A percentile compares a stretch with the other conserved stretches of the same genome.
phyloP scores from a whole-genome alignment of 176 grass and related monocot genomes.

The Chloris gayana region DNA sequence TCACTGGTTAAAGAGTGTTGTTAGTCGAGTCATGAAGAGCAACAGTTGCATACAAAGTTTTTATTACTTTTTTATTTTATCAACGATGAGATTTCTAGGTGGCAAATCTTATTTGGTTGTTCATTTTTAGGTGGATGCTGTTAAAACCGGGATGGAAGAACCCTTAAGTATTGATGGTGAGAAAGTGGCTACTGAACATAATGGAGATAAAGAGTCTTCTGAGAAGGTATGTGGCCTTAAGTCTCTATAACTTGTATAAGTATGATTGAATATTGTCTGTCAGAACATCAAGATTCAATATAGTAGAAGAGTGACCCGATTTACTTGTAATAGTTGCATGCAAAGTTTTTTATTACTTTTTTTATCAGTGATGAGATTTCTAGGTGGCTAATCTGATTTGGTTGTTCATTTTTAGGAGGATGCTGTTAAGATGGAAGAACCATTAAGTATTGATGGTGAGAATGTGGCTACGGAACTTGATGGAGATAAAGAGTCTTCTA shows the following conservation, averaged over 20 bases:
- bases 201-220: not conserved
- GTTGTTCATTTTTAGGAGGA: constrained; percentile 24
- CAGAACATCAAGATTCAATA: too few relatives aligned
- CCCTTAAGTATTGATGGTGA: not conserved
- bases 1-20: not conserved
- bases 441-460: not conserved
- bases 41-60: not conserved
- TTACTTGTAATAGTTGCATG: not conserved
- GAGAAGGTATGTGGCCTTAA: not conserved
- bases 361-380: not conserved
- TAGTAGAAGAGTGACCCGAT: too few relatives aligned
- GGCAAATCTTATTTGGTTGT: not conserved
- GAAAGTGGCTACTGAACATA: not conserved
- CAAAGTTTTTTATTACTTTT: too few relatives aligned
- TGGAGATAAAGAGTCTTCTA: not conserved
- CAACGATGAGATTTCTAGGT: constrained; percentile 4
- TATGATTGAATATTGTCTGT: too few relatives aligned
- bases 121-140: constrained; percentile 19
- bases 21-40: not conserved
- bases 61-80: not conserved
- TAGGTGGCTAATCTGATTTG: constrained; percentile 3
- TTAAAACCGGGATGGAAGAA: not conserved
- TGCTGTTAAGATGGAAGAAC: not conserved
- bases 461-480: not conserved
- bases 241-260: not conserved